Evolutionary conservation across 1,139 yeast genomes (phyloP), one percentile per base, ranked within the genome.

Genomic region (Citeromyces hawaiiensis): DNA sequence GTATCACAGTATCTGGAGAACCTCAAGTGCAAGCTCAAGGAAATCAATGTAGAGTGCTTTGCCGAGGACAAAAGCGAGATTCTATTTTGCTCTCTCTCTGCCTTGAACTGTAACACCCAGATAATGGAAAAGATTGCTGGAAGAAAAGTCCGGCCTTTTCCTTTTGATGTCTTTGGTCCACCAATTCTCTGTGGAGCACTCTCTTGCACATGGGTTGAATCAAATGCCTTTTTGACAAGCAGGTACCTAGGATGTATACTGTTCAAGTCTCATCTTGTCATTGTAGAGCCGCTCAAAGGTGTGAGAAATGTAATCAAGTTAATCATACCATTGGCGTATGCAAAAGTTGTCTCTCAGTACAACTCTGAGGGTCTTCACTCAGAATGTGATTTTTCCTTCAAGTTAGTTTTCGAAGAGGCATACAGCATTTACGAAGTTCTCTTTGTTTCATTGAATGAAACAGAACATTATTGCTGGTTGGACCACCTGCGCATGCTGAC

Each of bases 181-280:
- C 41, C 52, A 13, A 37, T 44, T 4, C 37, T 56, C 10, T 43
- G 48, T 15, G 59, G 44, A 10, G 30, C 41, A 11, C 25, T 39
- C 4, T 33, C 17, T 10, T 23, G 38, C 31, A 19, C 33, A 4
- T 41, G 41, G 39, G 36, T 37, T 11, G 38, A 36, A 19, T 42
- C 17, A 9, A 21, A 14, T 35, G 37, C 35, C 38, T 45, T n/a
- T 42, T 45, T 25, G 30, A 17, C 15, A 34, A 38, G 11, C 44
- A 41, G 13, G 9, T 36, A 56, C 13, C 51, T 60, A 40, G 75
- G 71, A 2, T 60, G 64, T 0, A 51, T 73, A 36, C 48, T 74
- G 23, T 76, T 70, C 55, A 72, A 74, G 45, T 65, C 74, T 9
- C 76, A 72, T 49, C 49, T 76, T 11, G 44, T 75, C 0, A 37